Percentiles rank a stretch among this genome's conserved stretches.
Evolutionary conservation across 1,284 basidiomycete species (phyloP).

Genomic region (Leccinum pachyderme): DNA sequence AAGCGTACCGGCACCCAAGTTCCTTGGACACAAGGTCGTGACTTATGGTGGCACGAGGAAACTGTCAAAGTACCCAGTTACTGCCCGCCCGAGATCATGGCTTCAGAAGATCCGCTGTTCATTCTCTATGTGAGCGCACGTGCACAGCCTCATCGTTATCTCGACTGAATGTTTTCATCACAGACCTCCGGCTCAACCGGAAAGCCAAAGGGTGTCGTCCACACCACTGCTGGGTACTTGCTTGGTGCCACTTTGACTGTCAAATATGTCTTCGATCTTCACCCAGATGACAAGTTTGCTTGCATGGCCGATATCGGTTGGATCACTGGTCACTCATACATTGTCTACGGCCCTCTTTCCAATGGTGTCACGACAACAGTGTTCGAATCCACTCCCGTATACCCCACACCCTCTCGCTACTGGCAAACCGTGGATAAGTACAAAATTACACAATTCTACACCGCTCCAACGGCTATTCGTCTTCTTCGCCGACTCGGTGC

Average conservation of each 20-base stretch:
- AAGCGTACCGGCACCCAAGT: constrained; percentile 86
- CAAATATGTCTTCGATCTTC: constrained; percentile 97
- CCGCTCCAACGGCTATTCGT: constrained; percentile 91
- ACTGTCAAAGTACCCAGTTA: constrained; percentile 81
- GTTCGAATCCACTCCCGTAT: constrained; percentile 97
- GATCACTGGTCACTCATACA: constrained; percentile 99
- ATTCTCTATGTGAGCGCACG: constrained; percentile 86
- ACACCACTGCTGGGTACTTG: constrained; percentile 92
- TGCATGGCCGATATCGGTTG: constrained; percentile 99
- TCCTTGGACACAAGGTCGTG: constrained; percentile 82
- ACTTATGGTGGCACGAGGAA: constrained; percentile 98
- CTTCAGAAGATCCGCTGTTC: constrained; percentile 92
- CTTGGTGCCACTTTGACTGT: constrained; percentile 89
- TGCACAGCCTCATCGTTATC: not conserved
- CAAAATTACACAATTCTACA: constrained; percentile 94
- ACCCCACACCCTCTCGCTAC: constrained; percentile 94
- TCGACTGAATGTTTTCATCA: constrained; percentile 3
- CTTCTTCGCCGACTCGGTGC: constrained; percentile 87
- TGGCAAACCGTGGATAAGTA: constrained; percentile 96
- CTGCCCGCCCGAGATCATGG: constrained; percentile 87
- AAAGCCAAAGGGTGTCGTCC: constrained; percentile 96
- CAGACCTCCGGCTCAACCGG: constrained; percentile 95
- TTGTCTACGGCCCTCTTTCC: constrained; percentile 92
- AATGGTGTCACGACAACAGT: constrained; percentile 92
- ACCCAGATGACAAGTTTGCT: constrained; percentile 88